Conservation (phyloP, 768 basidiomycete genomes). For the Saitozyma podzolica region DNA sequence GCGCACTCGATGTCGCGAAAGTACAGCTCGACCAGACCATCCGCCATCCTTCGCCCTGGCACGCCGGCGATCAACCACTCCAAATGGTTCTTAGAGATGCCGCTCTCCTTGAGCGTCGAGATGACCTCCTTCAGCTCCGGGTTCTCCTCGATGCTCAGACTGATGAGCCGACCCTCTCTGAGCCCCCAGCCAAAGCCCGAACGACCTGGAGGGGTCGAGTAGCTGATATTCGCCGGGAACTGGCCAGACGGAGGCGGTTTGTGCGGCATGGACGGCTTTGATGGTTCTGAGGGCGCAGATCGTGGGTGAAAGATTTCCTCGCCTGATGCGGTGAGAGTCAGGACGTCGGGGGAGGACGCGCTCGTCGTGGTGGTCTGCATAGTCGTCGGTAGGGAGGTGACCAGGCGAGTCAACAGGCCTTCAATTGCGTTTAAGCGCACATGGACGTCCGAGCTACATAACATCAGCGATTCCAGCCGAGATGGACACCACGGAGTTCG, state of each 20-base stretch:
- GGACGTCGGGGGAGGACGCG: slow-evolving; percentile 31
- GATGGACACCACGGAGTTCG: not conserved
- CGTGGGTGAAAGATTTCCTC: slow-evolving; percentile 47
- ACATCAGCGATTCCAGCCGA: slow-evolving; percentile 7
- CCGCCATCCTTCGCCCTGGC: slow-evolving; percentile 48
- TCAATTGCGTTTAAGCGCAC: slow-evolving; percentile 51
- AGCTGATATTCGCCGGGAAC: slow-evolving; percentile 33
- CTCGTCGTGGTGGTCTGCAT: slow-evolving; percentile 1
- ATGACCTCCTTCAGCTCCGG: slow-evolving; percentile 46
- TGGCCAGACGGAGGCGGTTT: slow-evolving; percentile 42
- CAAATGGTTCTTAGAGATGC: slow-evolving; percentile 49
- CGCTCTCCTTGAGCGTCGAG: slow-evolving; percentile 51
- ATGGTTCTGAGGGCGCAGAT: slow-evolving; percentile 18
- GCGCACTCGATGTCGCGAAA: slow-evolving; percentile 48
- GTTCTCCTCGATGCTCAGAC: slow-evolving; percentile 36
- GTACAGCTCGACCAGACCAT: slow-evolving; percentile 49
- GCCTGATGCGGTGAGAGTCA: slow-evolving; percentile 38
- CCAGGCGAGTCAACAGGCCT: slow-evolving; percentile 40
- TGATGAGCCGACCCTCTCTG: slow-evolving; percentile 40
- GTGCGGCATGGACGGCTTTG: slow-evolving; percentile 21
- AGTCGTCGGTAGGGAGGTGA: slow-evolving; percentile 26
- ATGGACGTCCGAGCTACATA: slow-evolving; percentile 49
- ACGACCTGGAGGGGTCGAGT: slow-evolving; percentile 28
- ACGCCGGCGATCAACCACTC: slow-evolving; percentile 51
- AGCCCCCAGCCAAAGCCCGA: slow-evolving; percentile 43